A percentile compares a stretch with the other conserved stretches of the same genome.
These are phyloP conservation scores for Pseudovirgaria hyperparasitica DNA, from an alignment of 2,329 filamentous ascomycete genomes.

Conservation along the genomic window DNA sequence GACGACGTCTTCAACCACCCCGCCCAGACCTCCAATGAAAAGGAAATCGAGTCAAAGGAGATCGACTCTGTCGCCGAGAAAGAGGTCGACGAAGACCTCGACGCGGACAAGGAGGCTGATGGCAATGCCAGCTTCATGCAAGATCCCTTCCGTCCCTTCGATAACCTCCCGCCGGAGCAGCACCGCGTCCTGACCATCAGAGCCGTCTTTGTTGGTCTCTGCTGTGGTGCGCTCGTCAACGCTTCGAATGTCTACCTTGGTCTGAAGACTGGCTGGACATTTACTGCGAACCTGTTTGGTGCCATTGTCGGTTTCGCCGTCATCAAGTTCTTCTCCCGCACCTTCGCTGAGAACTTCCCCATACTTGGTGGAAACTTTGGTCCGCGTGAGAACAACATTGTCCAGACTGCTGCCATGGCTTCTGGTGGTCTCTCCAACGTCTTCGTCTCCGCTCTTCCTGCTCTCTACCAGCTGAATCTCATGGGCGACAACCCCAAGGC, in stretches of 20 bases:
- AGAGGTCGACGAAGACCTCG: slow-evolving; percentile 10
- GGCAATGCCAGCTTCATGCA: slow-evolving; percentile 12
- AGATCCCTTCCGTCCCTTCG: slow-evolving; percentile 30
- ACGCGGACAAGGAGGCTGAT: too few relatives aligned
- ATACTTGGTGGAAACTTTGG: slow-evolving; percentile 43
- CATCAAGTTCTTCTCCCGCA: slow-evolving; percentile 40
- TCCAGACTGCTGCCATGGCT: slow-evolving; percentile 47
- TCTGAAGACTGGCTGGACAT: slow-evolving; percentile 34
- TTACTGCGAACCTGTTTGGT: slow-evolving; percentile 21
- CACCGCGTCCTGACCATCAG: slow-evolving; percentile 41
- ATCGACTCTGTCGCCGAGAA: slow-evolving; percentile 12
- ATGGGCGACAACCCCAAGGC: slow-evolving; percentile 36
- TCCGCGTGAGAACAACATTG: slow-evolving; percentile 50
- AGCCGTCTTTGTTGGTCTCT: slow-evolving; percentile 41
- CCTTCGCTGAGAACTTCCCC: slow-evolving; percentile 35
- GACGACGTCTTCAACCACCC: slow-evolving; percentile 21
- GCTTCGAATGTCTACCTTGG: slow-evolving; percentile 51
- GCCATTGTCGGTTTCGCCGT: slow-evolving; percentile 49
- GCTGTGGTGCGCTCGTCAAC: slow-evolving; percentile 47
- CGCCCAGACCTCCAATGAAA: slow-evolving; percentile 10
- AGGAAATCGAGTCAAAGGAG: slow-evolving; percentile 11
- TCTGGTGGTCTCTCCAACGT: slow-evolving; percentile 45
- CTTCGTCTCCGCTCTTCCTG: slow-evolving; percentile 48
- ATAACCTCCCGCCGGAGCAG: slow-evolving; percentile 31
- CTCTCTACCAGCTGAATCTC: slow-evolving; percentile 44